These are phyloP conservation scores for Gonapodya prolifera DNA, from an alignment of 192 early-diverging fungal species.

Conservation along the genomic window DNA sequence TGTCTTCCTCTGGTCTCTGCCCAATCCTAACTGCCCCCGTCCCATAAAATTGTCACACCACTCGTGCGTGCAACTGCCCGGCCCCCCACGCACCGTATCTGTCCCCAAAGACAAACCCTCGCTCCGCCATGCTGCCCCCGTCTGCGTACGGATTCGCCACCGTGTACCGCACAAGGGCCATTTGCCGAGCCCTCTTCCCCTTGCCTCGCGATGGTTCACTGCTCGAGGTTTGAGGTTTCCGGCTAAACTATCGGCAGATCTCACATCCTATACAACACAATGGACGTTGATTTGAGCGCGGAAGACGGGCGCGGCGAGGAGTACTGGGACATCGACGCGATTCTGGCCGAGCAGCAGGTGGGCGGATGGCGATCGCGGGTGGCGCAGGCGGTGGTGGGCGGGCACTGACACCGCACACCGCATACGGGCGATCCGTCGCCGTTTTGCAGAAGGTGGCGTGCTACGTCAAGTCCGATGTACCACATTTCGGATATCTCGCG, in stretches of 20 bases:
- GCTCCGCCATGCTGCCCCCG: not conserved
- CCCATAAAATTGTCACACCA: too few species aligned
- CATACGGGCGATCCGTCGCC: not conserved
- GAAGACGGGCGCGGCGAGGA: conserved; percentile 12
- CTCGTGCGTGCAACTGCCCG: too few species aligned
- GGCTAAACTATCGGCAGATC: too few species aligned
- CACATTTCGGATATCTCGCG: conserved; percentile 26
- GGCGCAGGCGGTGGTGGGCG: not conserved
- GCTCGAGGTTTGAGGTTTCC: not conserved
- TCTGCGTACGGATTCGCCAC: not conserved
- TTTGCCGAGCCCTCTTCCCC: too few species aligned
- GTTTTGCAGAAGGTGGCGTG: conserved; percentile 23
- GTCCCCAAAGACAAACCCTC: not conserved
- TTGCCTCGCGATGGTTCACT: not conserved
- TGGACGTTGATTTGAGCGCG: not conserved
- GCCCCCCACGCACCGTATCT: too few species aligned
- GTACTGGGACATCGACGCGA: conserved; percentile 29
- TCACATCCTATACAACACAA: too few species aligned
- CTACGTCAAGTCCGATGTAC: conserved; percentile 22
- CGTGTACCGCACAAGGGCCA: not conserved
- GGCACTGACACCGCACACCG: too few species aligned
- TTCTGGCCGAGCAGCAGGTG: conserved; percentile 29
- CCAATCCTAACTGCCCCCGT: not conserved
- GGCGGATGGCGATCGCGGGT: not conserved
- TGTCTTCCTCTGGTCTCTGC: not conserved